Evolutionary conservation across 768 basidiomycete genomes (phyloP).

Genomic region (Calocybe cyanea): DNA sequence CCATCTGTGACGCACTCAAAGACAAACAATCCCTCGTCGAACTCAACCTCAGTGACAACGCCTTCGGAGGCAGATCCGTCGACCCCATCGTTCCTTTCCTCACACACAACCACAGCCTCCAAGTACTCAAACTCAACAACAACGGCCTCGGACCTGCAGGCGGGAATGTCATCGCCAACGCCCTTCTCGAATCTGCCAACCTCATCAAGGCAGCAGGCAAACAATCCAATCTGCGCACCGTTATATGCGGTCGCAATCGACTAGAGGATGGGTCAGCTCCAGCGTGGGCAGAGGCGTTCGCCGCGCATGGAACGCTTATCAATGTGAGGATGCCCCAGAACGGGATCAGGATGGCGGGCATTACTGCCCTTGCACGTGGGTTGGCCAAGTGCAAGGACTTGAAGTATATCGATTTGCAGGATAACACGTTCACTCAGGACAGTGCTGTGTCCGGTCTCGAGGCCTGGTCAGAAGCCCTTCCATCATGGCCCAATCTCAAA

Average conservation of each 20-base stretch:
- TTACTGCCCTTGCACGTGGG: constrained; percentile 73
- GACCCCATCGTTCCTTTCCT: constrained; percentile 92
- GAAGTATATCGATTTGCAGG: constrained; percentile 84
- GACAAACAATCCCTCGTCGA: constrained; percentile 78
- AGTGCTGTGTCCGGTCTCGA: constrained; percentile 46
- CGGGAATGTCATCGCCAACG: constrained; percentile 80
- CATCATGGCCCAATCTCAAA: constrained; percentile 65
- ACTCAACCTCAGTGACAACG: constrained; percentile 92
- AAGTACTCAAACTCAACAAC: constrained; percentile 89
- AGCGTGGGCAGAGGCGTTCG: constrained; percentile 86
- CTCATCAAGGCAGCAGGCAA: constrained; percentile 63
- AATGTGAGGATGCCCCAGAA: constrained; percentile 98
- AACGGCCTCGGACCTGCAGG: constrained; percentile 94
- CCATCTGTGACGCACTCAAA: constrained; percentile 84
- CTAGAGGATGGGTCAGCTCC: constrained; percentile 85
- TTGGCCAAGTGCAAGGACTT: constrained; percentile 64
- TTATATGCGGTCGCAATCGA: constrained; percentile 96
- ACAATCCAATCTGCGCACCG: constrained; percentile 65
- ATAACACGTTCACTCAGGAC: constrained; percentile 77
- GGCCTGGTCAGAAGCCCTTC: constrained; percentile 62
- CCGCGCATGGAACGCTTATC: constrained; percentile 72
- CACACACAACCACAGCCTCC: constrained; percentile 74
- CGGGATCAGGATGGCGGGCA: constrained; percentile 92
- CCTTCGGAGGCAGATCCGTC: constrained; percentile 92
- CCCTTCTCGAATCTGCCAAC: constrained; percentile 72